Evolutionary conservation across 2,329 filamentous ascomycete species (phyloP).

Genomic region (Sporothrix globosa): DNA sequence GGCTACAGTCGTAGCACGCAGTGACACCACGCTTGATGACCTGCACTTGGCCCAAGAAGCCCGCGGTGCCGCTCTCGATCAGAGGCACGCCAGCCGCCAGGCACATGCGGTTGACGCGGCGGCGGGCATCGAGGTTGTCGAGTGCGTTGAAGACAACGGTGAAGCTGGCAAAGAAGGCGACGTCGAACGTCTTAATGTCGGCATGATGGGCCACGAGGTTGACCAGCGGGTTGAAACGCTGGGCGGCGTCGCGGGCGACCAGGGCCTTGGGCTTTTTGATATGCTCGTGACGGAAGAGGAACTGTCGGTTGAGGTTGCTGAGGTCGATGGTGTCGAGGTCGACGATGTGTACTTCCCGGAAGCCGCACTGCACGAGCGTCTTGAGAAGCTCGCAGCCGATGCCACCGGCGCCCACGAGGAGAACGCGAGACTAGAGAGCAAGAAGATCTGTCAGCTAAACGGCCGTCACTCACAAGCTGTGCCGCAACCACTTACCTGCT

Average conservation of each 20-base stretch:
- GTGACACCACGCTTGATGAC: conserved; percentile 91
- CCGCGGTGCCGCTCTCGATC: conserved; percentile 95
- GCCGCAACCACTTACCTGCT: conserved; percentile 58
- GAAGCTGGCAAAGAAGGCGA: conserved; percentile 85
- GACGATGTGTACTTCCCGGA: conserved; percentile 90
- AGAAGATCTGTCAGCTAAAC: conserved; percentile 21
- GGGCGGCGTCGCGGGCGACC: conserved; percentile 74
- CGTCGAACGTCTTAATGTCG: conserved; percentile 94
- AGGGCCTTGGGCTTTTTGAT: conserved; percentile 97
- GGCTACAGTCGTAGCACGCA: conserved; percentile 93
- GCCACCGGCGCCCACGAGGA: conserved; percentile 94
- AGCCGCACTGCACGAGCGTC: conserved; percentile 89
- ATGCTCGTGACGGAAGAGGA: conserved; percentile 93
- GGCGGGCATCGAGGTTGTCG: conserved; percentile 89
- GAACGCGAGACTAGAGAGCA: conserved; percentile 69
- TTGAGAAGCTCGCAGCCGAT: conserved; percentile 98
- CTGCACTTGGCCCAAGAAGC: conserved; percentile 96
- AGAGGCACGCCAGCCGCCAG: conserved; percentile 86
- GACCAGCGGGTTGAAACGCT: conserved; percentile 85
- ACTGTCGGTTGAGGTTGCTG: conserved; percentile 96
- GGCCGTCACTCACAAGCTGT: too few species aligned
- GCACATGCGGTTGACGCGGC: conserved; percentile 98
- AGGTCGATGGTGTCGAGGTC: conserved; percentile 98
- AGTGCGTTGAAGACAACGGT: conserved; percentile 92
- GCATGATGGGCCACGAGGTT: conserved; percentile 88